These are phyloP conservation scores for Berkeleyomyces rouxiae DNA, from an alignment of 2,329 filamentous ascomycete species.

Conservation along the genomic window DNA sequence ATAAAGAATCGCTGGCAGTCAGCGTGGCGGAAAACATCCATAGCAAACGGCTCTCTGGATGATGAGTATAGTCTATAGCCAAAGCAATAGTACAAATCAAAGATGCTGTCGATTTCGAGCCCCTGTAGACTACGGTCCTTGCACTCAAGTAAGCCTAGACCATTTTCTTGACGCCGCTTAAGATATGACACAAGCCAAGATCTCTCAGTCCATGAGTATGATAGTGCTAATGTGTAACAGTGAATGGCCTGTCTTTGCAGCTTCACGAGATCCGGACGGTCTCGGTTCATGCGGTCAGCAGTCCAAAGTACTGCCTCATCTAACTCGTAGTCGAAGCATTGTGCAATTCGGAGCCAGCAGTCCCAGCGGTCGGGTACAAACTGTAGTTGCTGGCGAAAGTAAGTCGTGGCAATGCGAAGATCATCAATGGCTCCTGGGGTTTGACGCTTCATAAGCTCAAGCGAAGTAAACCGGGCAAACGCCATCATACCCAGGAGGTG, in stretches of 20 bases:
- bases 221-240: slow-evolving; percentile 50
- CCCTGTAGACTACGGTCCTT: slow-evolving; percentile 1
- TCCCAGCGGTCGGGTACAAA: slow-evolving; percentile 74
- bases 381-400: slow-evolving; percentile 67
- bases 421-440: slow-evolving; percentile 69
- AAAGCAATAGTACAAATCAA: slow-evolving; percentile 44
- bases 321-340: slow-evolving; percentile 74
- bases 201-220: slow-evolving; percentile 30
- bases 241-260: slow-evolving; percentile 70
- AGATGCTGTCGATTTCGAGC: slow-evolving; percentile 20
- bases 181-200: slow-evolving; percentile 8
- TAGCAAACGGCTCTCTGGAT: slow-evolving; percentile 44
- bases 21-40: slow-evolving; percentile 42
- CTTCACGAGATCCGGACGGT: slow-evolving; percentile 54
- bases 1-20: slow-evolving; percentile 43
- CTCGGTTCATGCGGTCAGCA: slow-evolving; percentile 80
- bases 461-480: slow-evolving; percentile 63
- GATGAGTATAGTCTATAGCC: slow-evolving; percentile 46
- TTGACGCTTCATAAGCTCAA: slow-evolving; percentile 55
- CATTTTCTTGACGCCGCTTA: neutral
- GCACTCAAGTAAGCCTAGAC: slow-evolving; percentile 17
- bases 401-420: slow-evolving; percentile 63
- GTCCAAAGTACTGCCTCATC: slow-evolving; percentile 81
- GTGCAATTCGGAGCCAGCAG: slow-evolving; percentile 75
- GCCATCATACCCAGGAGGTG: slow-evolving; percentile 80